Evolutionary conservation across 73 alveolate species (phyloP).

Genomic region (Tetrahymena borealis): DNA sequence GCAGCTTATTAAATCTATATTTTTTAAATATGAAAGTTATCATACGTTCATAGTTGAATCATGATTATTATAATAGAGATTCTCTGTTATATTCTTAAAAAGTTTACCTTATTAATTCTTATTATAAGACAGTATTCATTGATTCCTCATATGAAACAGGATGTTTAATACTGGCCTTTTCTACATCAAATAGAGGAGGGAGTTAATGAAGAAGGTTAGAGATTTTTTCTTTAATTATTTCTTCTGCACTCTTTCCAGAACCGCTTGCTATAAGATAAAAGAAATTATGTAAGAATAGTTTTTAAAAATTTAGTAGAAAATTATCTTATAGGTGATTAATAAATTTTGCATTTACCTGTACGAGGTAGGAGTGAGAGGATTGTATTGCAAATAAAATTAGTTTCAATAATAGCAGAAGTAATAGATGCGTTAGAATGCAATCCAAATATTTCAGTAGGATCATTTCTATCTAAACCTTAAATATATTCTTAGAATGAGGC

Average conservation of each 20-base stretch:
- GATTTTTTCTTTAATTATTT: slow-evolving; percentile 81
- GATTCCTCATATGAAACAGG: slow-evolving; percentile 92
- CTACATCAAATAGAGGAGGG: slow-evolving; percentile 89
- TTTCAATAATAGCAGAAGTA: slow-evolving; percentile 97
- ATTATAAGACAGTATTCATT: slow-evolving; percentile 95
- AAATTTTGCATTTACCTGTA: slow-evolving; percentile 25
- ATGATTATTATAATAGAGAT: background rate
- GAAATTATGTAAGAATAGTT: background rate
- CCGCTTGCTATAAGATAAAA: slow-evolving; percentile 61
- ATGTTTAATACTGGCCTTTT: slow-evolving; percentile 83
- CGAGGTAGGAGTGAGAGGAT: slow-evolving; percentile 91
- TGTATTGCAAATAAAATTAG: slow-evolving; percentile 70
- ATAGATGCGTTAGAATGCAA: slow-evolving; percentile 98
- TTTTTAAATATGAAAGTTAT: background rate
- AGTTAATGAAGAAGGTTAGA: slow-evolving; percentile 75
- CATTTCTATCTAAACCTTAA: slow-evolving; percentile 78
- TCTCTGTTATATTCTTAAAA: background rate
- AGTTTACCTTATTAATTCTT: slow-evolving; percentile 72
- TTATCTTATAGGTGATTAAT: background rate
- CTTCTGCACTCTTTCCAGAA: slow-evolving; percentile 93
- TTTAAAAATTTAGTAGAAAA: background rate
- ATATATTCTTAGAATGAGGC: slow-evolving; percentile 79
- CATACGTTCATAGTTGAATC: no score
- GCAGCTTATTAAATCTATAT: slow-evolving; percentile 82
- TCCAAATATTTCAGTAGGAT: slow-evolving; percentile 98